Evolutionary conservation across 2,329 filamentous ascomycete species (phyloP).

Genomic region (Arthrinium phaeospermum): DNA sequence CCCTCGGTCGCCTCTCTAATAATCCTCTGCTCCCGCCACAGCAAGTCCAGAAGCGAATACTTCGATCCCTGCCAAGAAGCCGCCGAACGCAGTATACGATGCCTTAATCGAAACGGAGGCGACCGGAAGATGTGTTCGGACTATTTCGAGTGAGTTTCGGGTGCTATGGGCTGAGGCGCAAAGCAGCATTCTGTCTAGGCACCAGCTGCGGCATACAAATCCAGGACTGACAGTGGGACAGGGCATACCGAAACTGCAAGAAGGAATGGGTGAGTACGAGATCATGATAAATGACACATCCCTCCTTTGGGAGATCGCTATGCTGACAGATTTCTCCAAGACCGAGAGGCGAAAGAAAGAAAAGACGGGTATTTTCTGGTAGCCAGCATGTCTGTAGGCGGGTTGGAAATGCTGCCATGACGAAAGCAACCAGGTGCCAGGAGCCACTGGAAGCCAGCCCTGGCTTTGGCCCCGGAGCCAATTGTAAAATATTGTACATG

Average conservation of each 20-base stretch:
- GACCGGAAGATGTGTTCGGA: slow-evolving; percentile 90
- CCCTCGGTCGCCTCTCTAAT: slow-evolving; percentile 17
- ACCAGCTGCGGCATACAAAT: slow-evolving; percentile 1
- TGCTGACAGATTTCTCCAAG: slow-evolving; percentile 29
- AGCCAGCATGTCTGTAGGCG: neutral
- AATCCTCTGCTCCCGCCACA: slow-evolving; percentile 43
- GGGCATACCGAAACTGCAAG: slow-evolving; percentile 93
- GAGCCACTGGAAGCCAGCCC: neutral
- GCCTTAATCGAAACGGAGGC: slow-evolving; percentile 85
- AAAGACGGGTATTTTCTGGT: slow-evolving; percentile 30
- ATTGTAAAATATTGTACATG: slow-evolving; percentile 10
- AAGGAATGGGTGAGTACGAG: slow-evolving; percentile 78
- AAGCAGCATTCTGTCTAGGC: neutral
- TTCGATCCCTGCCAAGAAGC: slow-evolving; percentile 96
- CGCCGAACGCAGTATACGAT: slow-evolving; percentile 82
- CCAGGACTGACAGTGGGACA: slow-evolving; percentile 42
- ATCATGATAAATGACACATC: neutral
- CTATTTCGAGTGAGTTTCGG: slow-evolving; percentile 82
- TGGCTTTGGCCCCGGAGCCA: neutral
- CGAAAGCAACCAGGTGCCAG: neutral
- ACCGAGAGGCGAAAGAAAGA: slow-evolving; percentile 42
- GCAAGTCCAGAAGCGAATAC: slow-evolving; percentile 88
- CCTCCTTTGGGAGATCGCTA: neutral
- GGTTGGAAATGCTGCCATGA: neutral
- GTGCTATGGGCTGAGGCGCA: slow-evolving; percentile 1